phyloP scores from a whole-genome alignment of 2,329 filamentous ascomycete species.

The Colletotrichum caudatum region DNA sequence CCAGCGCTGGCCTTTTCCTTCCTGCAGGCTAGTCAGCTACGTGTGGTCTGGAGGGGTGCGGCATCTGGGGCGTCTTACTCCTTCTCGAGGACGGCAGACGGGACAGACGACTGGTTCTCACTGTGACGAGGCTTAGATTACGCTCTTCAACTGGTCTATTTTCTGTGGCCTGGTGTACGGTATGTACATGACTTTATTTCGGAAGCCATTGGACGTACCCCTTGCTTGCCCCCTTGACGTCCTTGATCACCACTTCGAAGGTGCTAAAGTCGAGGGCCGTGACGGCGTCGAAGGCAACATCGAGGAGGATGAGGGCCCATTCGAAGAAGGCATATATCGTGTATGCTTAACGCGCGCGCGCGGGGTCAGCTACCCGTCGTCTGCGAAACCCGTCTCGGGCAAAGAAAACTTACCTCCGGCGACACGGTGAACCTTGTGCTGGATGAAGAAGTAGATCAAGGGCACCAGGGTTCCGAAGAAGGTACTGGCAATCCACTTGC shows the following conservation, averaged over 20 bases:
- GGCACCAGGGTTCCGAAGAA: constrained; percentile 95
- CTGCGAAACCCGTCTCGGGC: background rate
- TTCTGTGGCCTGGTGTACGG: constrained; percentile 50
- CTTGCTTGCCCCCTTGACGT: constrained; percentile 91
- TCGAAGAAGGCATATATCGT: constrained; percentile 98
- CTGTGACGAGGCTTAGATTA: constrained; percentile 60
- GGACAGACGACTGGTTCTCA: constrained; percentile 60
- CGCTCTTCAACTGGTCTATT: constrained; percentile 48
- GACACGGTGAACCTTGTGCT: constrained; percentile 96
- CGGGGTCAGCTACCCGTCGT: constrained; percentile 33
- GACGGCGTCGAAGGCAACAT: constrained; percentile 96
- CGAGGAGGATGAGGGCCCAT: constrained; percentile 93
- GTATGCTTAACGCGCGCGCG: constrained; percentile 75
- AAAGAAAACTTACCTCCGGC: constrained; percentile 78
- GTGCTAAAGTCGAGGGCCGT: constrained; percentile 91
- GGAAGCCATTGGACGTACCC: constrained; percentile 99
- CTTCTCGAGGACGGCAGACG: constrained; percentile 72
- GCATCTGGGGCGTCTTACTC: constrained; percentile 68
- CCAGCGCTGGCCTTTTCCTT: constrained; percentile 80
- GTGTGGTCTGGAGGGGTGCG: background rate
- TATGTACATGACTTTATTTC: constrained; percentile 70
- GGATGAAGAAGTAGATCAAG: constrained; percentile 96
- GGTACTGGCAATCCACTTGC: constrained; percentile 82
- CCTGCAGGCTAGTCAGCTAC: constrained; percentile 56
- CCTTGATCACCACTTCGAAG: constrained; percentile 88